These are phyloP conservation scores for Xerocomus nothofagi DNA, from an alignment of 1,284 basidiomycete genomes.

Conservation along the genomic window DNA sequence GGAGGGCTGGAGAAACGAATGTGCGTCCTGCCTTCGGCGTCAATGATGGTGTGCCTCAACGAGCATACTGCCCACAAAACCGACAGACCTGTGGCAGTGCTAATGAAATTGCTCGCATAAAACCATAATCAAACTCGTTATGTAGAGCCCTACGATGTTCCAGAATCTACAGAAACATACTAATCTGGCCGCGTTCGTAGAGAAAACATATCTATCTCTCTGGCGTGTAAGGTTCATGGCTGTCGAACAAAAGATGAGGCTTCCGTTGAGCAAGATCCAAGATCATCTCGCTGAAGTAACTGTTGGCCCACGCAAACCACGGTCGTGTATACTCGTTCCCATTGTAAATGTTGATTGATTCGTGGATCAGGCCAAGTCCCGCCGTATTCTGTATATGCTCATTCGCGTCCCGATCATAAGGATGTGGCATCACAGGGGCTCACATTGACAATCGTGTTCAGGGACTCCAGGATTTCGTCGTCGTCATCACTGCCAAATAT, in stretches of 20 bases:
- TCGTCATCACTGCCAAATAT: slow-evolving; percentile 75
- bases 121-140: background rate
- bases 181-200: background rate
- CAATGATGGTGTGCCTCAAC: slow-evolving; percentile 21
- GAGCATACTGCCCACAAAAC: slow-evolving; percentile 1
- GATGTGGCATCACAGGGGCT: slow-evolving; percentile 24
- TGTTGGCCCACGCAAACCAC: slow-evolving; percentile 84
- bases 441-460: slow-evolving; percentile 68
- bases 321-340: slow-evolving; percentile 62
- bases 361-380: slow-evolving; percentile 76
- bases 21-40: slow-evolving; percentile 23
- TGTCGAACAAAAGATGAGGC: slow-evolving; percentile 63
- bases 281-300: slow-evolving; percentile 79
- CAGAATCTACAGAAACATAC: background rate
- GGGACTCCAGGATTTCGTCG: slow-evolving; percentile 57
- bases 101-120: background rate
- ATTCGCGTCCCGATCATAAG: background rate
- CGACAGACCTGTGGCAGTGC: slow-evolving; percentile 27
- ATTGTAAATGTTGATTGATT: slow-evolving; percentile 67
- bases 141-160: background rate
- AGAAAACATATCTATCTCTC: slow-evolving; percentile 28
- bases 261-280: slow-evolving; percentile 73
- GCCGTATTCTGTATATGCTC: slow-evolving; percentile 55
- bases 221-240: slow-evolving; percentile 51
- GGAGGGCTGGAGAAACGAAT: slow-evolving; percentile 3